phyloP scores from a whole-genome alignment of 2,329 filamentous ascomycete genomes.

The Aspergillus uvarum region DNA sequence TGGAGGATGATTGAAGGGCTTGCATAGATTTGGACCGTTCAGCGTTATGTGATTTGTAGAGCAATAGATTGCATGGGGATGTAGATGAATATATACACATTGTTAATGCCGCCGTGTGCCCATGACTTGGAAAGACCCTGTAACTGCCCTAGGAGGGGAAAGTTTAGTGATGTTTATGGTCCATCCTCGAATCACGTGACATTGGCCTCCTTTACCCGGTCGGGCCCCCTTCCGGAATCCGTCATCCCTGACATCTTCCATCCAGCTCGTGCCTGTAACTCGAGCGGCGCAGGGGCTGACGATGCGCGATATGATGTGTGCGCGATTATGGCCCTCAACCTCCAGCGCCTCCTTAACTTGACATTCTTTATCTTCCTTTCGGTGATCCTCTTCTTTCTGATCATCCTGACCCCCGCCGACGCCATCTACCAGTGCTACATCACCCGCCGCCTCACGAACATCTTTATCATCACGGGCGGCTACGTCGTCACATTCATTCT shows the following conservation, averaged over 20 bases:
- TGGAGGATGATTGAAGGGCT: slow-evolving; percentile 32
- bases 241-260: not conserved
- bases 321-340: slow-evolving; percentile 36
- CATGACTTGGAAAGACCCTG: not conserved
- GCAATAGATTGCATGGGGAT: not conserved
- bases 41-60: slow-evolving; percentile 1
- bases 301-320: slow-evolving; percentile 24
- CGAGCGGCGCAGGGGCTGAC: slow-evolving; percentile 6
- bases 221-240: not conserved
- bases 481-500: slow-evolving; percentile 72
- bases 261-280: not conserved
- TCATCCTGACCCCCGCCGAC: slow-evolving; percentile 79
- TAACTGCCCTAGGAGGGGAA: not conserved
- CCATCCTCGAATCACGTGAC: not conserved
- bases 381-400: slow-evolving; percentile 68
- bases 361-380: slow-evolving; percentile 74
- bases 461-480: slow-evolving; percentile 74
- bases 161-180: too few species aligned
- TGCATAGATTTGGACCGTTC: not conserved
- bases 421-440: slow-evolving; percentile 73
- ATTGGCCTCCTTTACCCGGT: not conserved
- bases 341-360: slow-evolving; percentile 80
- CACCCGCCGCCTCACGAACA: slow-evolving; percentile 69
- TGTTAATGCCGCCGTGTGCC: not conserved
- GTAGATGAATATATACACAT: slow-evolving; percentile 1